Evolutionary conservation across 1,284 basidiomycete genomes (phyloP).

Genomic region (Trichosporon asahii): DNA sequence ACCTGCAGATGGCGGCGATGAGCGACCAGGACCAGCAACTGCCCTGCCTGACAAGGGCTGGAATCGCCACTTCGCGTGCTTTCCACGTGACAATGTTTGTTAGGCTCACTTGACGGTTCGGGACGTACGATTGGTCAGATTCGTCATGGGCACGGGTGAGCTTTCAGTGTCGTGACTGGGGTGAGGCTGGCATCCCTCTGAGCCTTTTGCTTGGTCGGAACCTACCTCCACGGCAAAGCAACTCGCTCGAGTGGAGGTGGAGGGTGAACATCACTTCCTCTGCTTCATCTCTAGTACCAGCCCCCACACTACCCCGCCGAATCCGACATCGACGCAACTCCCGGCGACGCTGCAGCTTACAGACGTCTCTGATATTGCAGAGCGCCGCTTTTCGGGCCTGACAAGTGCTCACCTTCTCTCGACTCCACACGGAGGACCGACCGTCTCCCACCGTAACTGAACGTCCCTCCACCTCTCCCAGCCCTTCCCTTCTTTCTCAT

Average conservation of each 20-base stretch:
- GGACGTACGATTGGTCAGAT: conserved; percentile 3
- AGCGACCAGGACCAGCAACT: too few species aligned
- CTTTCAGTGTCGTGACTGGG: not conserved
- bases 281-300: not conserved
- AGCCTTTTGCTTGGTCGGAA: conserved; percentile 10
- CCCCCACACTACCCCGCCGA: not conserved
- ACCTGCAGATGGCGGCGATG: not conserved
- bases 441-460: not conserved
- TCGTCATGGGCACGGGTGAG: not conserved
- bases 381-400: not conserved
- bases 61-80: not conserved
- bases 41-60: not conserved
- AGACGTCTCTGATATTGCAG: not conserved
- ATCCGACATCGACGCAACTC: not conserved
- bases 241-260: conserved; percentile 6
- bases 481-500: not conserved
- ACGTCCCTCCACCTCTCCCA: not conserved
- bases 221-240: conserved; percentile 9
- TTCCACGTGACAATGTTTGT: not conserved
- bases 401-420: not conserved
- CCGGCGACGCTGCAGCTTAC: not conserved
- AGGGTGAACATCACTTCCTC: conserved; percentile 10
- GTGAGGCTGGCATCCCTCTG: not conserved
- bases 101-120: not conserved
- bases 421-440: not conserved